A percentile compares a stretch with the other conserved stretches of the same genome.
phyloP scores from a whole-genome alignment of 129 eudicot species.

The Pseudognaphalium luteoalbum region DNA sequence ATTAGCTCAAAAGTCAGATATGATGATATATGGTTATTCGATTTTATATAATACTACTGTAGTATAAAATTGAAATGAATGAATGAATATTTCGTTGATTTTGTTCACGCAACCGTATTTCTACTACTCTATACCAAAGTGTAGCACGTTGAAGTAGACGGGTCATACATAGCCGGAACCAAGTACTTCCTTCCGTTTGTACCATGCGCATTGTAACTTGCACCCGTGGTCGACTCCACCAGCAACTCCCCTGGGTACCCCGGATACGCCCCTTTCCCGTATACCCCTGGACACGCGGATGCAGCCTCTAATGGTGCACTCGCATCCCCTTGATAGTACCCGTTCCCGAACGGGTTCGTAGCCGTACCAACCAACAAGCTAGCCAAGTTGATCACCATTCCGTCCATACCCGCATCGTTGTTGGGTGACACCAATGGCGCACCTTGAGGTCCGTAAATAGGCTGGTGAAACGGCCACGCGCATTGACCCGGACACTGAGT shows the following conservation, averaged over 20 bases:
- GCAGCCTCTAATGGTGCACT: too few relatives aligned
- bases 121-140: neutral
- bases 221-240: too few relatives aligned
- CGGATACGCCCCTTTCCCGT: too few relatives aligned
- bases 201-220: neutral
- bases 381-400: slow-evolving; percentile 39
- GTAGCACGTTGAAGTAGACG: slow-evolving; percentile 1
- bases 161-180: slow-evolving; percentile 1
- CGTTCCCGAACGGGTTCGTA: neutral
- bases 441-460: slow-evolving; percentile 24
- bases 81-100: neutral
- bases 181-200: neutral
- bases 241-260: too few relatives aligned
- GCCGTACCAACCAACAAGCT: slow-evolving; percentile 35
- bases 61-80: neutral
- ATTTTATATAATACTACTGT: too few relatives aligned
- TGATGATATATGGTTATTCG: neutral
- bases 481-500: neutral
- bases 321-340: too few relatives aligned
- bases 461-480: neutral
- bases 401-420: slow-evolving; percentile 35
- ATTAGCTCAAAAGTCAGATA: neutral
- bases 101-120: neutral
- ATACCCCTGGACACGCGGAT: too few relatives aligned
- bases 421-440: slow-evolving; percentile 44